Percentiles rank a stretch among this genome's conserved stretches.
Conservation (phyloP, 2,329 filamentous ascomycete species). For the Fusarium sp. region DNA sequence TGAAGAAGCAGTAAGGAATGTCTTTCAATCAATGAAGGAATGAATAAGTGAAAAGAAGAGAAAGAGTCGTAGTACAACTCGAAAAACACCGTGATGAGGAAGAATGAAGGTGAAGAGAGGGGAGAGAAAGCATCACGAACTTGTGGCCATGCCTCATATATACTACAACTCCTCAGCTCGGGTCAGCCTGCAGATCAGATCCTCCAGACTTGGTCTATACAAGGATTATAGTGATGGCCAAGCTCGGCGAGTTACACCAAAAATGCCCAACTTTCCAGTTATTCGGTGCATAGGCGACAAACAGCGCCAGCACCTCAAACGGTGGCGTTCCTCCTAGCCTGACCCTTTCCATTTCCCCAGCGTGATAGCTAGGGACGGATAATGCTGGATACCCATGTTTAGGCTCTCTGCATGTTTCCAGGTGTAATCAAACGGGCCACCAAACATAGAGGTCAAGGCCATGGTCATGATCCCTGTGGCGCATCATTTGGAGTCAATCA, state of each 20-base stretch:
- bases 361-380: neutral
- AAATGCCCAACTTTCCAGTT: neutral
- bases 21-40: slow-evolving; percentile 32
- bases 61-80: slow-evolving; percentile 24
- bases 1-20: slow-evolving; percentile 29
- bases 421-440: slow-evolving; percentile 23
- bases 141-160: slow-evolving; percentile 33
- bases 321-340: slow-evolving; percentile 32
- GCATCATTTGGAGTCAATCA: slow-evolving; percentile 18
- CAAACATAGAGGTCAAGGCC: slow-evolving; percentile 13
- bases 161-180: slow-evolving; percentile 23
- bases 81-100: slow-evolving; percentile 32
- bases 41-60: slow-evolving; percentile 22
- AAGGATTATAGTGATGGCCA: slow-evolving; percentile 1
- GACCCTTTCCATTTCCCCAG: slow-evolving; percentile 21
- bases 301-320: slow-evolving; percentile 32
- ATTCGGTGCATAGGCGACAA: slow-evolving; percentile 16
- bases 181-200: slow-evolving; percentile 18
- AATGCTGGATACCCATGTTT: slow-evolving; percentile 1
- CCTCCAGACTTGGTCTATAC: neutral
- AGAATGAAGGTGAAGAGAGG: slow-evolving; percentile 22
- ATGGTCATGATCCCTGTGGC: slow-evolving; percentile 18
- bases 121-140: slow-evolving; percentile 1
- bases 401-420: neutral
- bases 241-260: slow-evolving; percentile 28